A percentile compares a stretch with the other conserved stretches of the same genome.
phyloP scores from a whole-genome alignment of 2,329 filamentous ascomycete species.

The Trichophyton mentagrophytes region DNA sequence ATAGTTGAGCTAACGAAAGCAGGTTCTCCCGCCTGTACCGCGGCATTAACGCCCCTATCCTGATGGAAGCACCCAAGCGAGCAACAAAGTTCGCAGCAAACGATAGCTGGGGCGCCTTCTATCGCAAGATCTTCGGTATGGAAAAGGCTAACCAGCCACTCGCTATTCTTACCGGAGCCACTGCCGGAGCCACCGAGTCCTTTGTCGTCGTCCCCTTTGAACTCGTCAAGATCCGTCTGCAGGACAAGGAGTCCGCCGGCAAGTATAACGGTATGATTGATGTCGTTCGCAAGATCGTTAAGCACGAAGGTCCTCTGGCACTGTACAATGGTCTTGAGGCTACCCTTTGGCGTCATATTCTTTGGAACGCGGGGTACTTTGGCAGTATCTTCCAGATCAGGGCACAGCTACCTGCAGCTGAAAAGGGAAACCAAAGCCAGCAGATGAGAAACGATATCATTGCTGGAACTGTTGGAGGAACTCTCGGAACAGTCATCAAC shows the following conservation, averaged over 20 bases:
- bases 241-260: slow-evolving; percentile 84
- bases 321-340: slow-evolving; percentile 96
- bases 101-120: slow-evolving; percentile 94
- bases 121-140: slow-evolving; percentile 72
- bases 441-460: slow-evolving; percentile 81
- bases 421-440: slow-evolving; percentile 54
- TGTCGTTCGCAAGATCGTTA: slow-evolving; percentile 55
- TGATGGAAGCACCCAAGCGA: slow-evolving; percentile 95
- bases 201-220: slow-evolving; percentile 98
- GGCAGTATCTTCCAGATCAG: slow-evolving; percentile 97
- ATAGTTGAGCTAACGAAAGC: slow-evolving; percentile 4
- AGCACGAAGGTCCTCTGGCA: slow-evolving; percentile 69
- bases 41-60: slow-evolving; percentile 85
- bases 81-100: slow-evolving; percentile 99
- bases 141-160: slow-evolving; percentile 83
- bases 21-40: slow-evolving; percentile 86
- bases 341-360: slow-evolving; percentile 87
- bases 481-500: slow-evolving; percentile 80
- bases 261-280: slow-evolving; percentile 47
- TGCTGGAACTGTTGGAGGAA: slow-evolving; percentile 78
- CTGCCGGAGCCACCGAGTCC: slow-evolving; percentile 86
- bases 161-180: slow-evolving; percentile 84
- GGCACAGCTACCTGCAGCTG: slow-evolving; percentile 64
- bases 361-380: slow-evolving; percentile 95
- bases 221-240: slow-evolving; percentile 93